Percentiles rank a stretch among this genome's conserved stretches.
Evolutionary conservation across 2,329 filamentous ascomycete species (phyloP).

Genomic region (Colletotrichum sp.): DNA sequence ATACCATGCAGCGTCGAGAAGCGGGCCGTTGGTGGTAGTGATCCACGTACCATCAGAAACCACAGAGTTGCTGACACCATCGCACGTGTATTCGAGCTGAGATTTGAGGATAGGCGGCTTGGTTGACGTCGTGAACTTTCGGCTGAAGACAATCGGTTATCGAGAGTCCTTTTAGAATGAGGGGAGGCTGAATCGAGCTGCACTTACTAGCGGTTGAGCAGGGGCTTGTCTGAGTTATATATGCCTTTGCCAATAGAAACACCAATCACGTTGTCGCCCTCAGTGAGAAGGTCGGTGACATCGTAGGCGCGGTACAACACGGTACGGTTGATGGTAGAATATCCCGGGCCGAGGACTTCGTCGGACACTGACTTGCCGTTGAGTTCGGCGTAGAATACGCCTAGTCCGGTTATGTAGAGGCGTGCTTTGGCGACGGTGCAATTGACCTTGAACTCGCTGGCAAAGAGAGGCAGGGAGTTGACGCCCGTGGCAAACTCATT

Average conservation of each 20-base stretch:
- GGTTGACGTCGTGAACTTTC: slow-evolving; percentile 7
- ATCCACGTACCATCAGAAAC: slow-evolving; percentile 2
- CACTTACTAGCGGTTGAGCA: slow-evolving; percentile 2
- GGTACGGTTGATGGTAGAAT: slow-evolving; percentile 8
- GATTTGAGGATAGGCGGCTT: slow-evolving; percentile 11
- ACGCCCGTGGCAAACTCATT: background rate
- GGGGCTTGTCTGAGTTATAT: slow-evolving; percentile 8
- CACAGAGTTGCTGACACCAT: background rate
- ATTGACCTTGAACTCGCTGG: background rate
- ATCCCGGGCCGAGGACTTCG: background rate
- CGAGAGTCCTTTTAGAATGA: background rate
- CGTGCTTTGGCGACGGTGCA: background rate
- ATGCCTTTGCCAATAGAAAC: slow-evolving; percentile 16
- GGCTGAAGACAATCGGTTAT: background rate
- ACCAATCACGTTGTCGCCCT: slow-evolving; percentile 13
- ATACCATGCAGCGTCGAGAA: slow-evolving; percentile 14
- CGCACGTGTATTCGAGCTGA: slow-evolving; percentile 19
- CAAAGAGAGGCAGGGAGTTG: slow-evolving; percentile 3
- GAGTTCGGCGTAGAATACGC: slow-evolving; percentile 4
- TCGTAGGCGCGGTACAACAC: slow-evolving; percentile 18
- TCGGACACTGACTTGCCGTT: slow-evolving; percentile 5
- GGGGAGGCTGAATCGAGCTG: background rate
- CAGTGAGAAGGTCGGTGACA: background rate
- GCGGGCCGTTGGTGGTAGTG: slow-evolving; percentile 8
- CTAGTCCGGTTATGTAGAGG: slow-evolving; percentile 14